Percentiles rank a stretch among this genome's conserved stretches.
Conservation (phyloP, 257 asterid species). For the Capsicum pubescens region DNA sequence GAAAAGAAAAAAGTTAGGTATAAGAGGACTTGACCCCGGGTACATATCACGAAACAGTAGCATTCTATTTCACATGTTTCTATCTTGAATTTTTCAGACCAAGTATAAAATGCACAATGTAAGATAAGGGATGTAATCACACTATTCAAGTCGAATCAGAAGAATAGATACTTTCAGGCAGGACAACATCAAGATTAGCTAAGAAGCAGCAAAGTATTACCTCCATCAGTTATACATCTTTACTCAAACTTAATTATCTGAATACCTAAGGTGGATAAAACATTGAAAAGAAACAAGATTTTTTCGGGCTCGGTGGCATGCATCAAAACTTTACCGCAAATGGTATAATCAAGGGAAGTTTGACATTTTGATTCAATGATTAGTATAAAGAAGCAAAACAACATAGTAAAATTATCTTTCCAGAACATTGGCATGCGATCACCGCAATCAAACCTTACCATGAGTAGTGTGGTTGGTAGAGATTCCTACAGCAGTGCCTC, state of each 20-base stretch:
- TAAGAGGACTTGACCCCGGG: neutral
- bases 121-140: neutral
- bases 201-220: neutral
- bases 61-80: neutral
- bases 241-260: neutral
- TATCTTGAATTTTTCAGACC: slow-evolving; percentile 4
- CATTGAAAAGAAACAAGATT: neutral
- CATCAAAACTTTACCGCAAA: neutral
- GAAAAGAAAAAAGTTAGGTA: slow-evolving; percentile 25
- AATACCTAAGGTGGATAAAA: neutral
- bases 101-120: neutral
- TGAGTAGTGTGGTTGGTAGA: no score
- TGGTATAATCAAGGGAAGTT: neutral
- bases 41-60: neutral
- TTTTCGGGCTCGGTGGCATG: neutral
- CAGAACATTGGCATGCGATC: neutral
- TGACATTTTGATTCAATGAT: neutral
- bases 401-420: neutral
- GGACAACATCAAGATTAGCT: neutral
- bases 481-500: no score
- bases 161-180: neutral
- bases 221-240: neutral
- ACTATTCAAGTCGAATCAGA: neutral
- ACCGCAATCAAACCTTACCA: neutral
- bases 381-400: neutral